Evolutionary conservation across 768 basidiomycete species (phyloP).

Genomic region (Mycena galericulata): DNA sequence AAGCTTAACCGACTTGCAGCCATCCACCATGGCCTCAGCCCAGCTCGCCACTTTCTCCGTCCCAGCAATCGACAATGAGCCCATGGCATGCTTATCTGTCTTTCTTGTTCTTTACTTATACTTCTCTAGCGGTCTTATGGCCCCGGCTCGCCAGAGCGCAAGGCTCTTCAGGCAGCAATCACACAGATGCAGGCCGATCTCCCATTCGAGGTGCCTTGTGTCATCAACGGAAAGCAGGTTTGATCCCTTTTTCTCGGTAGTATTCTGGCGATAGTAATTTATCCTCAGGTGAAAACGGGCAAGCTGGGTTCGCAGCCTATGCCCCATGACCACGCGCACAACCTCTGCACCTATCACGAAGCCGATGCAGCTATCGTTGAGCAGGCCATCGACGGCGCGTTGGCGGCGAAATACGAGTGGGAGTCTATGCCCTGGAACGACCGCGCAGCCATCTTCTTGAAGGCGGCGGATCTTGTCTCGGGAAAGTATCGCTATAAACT

Average conservation of each 20-base stretch:
- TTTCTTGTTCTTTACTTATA: conserved; percentile 9
- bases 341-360: conserved; percentile 90
- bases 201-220: conserved; percentile 93
- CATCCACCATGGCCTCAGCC: conserved; percentile 68
- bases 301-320: conserved; percentile 82
- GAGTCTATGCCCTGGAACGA: conserved; percentile 97
- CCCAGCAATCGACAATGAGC: conserved; percentile 91
- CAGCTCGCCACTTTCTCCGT: conserved; percentile 90
- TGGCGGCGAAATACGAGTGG: conserved; percentile 90
- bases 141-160: conserved; percentile 82
- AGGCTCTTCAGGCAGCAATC: conserved; percentile 77
- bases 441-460: conserved; percentile 97
- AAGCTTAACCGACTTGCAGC: background rate
- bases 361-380: conserved; percentile 82
- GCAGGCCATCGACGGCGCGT: conserved; percentile 87
- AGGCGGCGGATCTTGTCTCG: conserved; percentile 95
- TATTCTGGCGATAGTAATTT: background rate
- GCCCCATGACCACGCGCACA: conserved; percentile 86
- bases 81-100: conserved; percentile 71
- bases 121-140: conserved; percentile 77
- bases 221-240: conserved; percentile 91
- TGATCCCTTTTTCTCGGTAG: conserved; percentile 38
- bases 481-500: conserved; percentile 97
- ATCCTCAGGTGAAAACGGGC: conserved; percentile 81
- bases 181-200: conserved; percentile 83